These are phyloP conservation scores for Pseudoscleropodium purum DNA, from an alignment of 225 moss, liverwort and hornwort genomes.

Conservation along the genomic window DNA sequence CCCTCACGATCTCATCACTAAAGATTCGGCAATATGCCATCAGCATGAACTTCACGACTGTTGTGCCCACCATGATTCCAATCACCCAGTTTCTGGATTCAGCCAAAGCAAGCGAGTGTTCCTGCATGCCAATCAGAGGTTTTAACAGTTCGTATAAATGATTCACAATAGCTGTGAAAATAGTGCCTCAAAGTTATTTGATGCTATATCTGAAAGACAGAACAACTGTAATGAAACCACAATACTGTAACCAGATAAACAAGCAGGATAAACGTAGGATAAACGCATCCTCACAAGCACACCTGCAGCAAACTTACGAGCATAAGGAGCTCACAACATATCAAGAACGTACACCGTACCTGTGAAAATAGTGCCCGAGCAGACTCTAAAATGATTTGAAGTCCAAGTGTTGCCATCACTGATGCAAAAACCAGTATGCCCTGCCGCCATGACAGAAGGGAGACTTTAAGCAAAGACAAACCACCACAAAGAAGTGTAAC, in stretches of 20 bases:
- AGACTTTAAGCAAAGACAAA: not conserved
- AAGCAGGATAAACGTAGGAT: not conserved
- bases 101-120: slow-evolving; percentile 25
- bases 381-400: slow-evolving; percentile 48
- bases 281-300: not conserved
- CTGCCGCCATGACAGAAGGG: slow-evolving; percentile 5
- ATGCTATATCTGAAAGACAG: not conserved
- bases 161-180: not conserved
- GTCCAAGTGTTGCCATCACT: slow-evolving; percentile 52
- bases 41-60: slow-evolving; percentile 69
- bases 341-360: slow-evolving; percentile 2
- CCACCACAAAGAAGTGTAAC: not conserved
- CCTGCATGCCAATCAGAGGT: slow-evolving; percentile 27
- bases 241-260: not conserved
- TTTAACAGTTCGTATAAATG: not conserved
- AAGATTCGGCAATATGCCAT: slow-evolving; percentile 76
- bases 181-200: not conserved
- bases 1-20: slow-evolving; percentile 75
- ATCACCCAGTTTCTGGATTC: slow-evolving; percentile 68
- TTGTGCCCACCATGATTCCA: slow-evolving; percentile 69
- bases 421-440: slow-evolving; percentile 52
- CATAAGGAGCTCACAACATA: not conserved
- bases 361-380: slow-evolving; percentile 21
- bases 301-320: not conserved
- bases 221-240: not conserved